Percentiles rank a stretch among this genome's conserved stretches.
These are phyloP conservation scores for Ceratocystis lukuohia DNA, from an alignment of 2,329 filamentous ascomycete species.

Conservation along the genomic window DNA sequence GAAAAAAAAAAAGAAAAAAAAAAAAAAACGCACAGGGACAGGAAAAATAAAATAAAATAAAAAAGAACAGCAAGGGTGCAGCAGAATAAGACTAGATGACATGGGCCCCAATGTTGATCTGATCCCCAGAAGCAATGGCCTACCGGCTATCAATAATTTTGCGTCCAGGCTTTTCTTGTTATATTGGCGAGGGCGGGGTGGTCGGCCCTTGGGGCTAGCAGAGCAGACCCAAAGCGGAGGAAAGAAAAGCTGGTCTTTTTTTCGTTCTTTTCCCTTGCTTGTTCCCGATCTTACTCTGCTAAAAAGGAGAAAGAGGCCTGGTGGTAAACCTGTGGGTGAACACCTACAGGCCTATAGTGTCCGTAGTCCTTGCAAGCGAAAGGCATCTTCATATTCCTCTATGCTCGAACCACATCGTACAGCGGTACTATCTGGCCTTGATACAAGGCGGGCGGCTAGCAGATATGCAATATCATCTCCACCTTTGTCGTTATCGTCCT, in stretches of 20 bases:
- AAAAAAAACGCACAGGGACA: not conserved
- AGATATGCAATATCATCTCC: not conserved
- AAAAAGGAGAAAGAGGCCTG: not conserved
- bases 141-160: conserved; percentile 6
- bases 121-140: conserved; percentile 9
- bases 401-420: not conserved
- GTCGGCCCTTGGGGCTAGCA: not conserved
- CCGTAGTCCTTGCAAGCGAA: not conserved
- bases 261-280: not conserved
- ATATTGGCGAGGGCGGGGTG: conserved; percentile 6
- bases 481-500: not conserved
- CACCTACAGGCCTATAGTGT: not conserved
- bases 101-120: conserved; percentile 1
- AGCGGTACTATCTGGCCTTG: not conserved
- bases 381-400: no score
- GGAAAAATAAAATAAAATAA: not conserved
- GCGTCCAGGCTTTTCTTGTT: conserved; percentile 5
- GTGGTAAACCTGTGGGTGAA: not conserved
- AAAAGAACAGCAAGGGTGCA: not conserved
- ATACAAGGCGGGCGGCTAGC: not conserved
- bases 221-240: not conserved
- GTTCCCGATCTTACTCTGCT: not conserved
- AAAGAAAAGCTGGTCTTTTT: not conserved
- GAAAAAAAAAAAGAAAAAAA: not conserved
- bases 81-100: conserved; percentile 9